Evolutionary conservation across 1,284 basidiomycete species (phyloP), one percentile per base, ranked within the genome.

Genomic region (Dichomitus squalens): DNA sequence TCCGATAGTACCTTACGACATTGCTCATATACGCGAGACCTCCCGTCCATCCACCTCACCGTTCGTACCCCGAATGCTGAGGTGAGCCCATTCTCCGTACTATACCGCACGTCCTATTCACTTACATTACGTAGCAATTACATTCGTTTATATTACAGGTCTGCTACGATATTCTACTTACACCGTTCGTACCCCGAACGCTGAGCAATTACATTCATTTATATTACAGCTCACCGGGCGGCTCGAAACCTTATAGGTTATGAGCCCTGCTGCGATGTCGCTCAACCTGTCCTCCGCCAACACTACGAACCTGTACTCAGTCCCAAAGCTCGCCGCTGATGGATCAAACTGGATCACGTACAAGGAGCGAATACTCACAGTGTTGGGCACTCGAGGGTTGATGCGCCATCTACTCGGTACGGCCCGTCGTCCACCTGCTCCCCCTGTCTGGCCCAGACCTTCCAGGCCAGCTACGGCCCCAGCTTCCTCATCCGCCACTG

Each of bases 261-360:
- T 48, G 46, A 48, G 46, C 46, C 46, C 46, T 48, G 46, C 46
- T 34, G 6, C n/a, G 9, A 40, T 40, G 39, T 48, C 46, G n/a
- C 29, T 31, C 25, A 35, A 5, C 31, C 18, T 29, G 31, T 29
- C 29, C 27, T 16, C 29, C 46, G 46, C 21, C 31, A 34, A 48
- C n/a, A 34, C 14, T 29, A 5, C 52, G 20, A 46, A 38, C 40
- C 57, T 59, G 14, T 60, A 53, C 47, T 34, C 33, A 18, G 50
- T 75, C 36, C 70, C 69, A 0, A 71, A 69, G 57, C 68, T 75
- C n/a, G 50, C 64, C 3, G 59, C 67, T 11, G 70, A 76, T 55
- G 64, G 70, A 9, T 66, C 63, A 1, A 76, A 76, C 52, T 76
- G 74, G 73, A 60, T 66, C 14, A 70, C 59, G 2, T 76, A 72